Percentiles rank a stretch among this genome's conserved stretches.
Conservation (phyloP, 352 stramenopile genomes). For the Globisporangium canariense region DNA sequence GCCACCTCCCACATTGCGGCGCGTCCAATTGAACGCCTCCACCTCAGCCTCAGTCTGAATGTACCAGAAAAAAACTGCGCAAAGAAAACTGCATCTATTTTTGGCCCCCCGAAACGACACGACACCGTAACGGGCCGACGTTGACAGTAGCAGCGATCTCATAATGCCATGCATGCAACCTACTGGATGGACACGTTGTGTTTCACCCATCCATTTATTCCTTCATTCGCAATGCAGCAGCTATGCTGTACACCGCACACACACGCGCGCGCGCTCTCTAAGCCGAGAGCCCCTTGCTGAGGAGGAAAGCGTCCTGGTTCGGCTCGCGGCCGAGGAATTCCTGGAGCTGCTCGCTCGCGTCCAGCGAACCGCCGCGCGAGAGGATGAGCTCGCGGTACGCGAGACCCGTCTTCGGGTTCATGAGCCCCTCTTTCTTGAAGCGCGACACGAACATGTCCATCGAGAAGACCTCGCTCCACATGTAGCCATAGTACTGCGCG, state of each 20-base stretch:
- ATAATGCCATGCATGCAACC: neutral
- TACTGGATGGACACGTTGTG: neutral
- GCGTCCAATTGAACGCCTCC: constrained; percentile 5
- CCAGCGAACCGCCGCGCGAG: constrained; percentile 72
- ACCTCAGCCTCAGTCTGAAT: neutral
- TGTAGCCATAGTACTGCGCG: constrained; percentile 86
- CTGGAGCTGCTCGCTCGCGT: constrained; percentile 75
- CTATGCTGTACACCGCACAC: neutral
- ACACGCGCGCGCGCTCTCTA: neutral
- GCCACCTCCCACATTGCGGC: too few species aligned
- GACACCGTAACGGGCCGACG: neutral
- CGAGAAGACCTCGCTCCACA: constrained; percentile 89
- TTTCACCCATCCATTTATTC: neutral
- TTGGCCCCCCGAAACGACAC: neutral
- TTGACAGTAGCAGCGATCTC: neutral
- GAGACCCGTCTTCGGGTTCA: constrained; percentile 77
- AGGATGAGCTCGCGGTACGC: constrained; percentile 86
- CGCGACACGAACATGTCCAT: constrained; percentile 89
- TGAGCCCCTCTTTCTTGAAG: constrained; percentile 83
- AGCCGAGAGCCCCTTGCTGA: constrained; percentile 59
- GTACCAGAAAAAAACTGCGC: neutral
- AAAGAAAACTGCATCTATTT: constrained; percentile 2
- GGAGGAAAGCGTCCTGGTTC: constrained; percentile 79
- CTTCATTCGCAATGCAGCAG: neutral
- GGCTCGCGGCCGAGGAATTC: constrained; percentile 79